Evolutionary conservation across 2,329 filamentous ascomycete genomes (phyloP), one percentile per base, ranked within the genome.

Genomic region (Teratosphaeria gauchensis): DNA sequence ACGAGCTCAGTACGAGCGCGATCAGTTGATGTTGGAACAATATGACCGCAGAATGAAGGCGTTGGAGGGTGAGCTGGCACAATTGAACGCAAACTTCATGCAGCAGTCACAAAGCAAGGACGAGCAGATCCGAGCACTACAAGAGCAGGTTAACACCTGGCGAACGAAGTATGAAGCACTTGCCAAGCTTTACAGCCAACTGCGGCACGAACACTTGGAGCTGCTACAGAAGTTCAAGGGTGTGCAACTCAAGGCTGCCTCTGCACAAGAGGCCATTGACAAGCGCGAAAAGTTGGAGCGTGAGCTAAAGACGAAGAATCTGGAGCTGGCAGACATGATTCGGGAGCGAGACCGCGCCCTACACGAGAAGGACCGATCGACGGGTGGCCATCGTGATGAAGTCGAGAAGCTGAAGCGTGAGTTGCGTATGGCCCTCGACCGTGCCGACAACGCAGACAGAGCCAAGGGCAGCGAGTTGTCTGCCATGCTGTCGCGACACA

Each of bases 301-400:
- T 35, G 94, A 99, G 76, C 88, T 99, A 73, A 99, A 99, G 83
- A 96, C 92, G 32, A 99, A 99, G 83, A 99, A 99, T 71, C 79
- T 99, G n/a, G 94, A 99, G 74, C 77, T 99, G 62, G 94, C 94
- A 33, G 91, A 97, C 73, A 97, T 99, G 94, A 99, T 99, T 64
- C 85, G 94, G 51, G 94, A 99, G 77, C 84, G 94, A 66, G 94
- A 99, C 71, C 85, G 94, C 63, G 94, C 94, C 32, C 76, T 96
- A 56, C 90, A 97, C 70, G 94, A 99, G 63, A 90, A 92, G 73
- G 94, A 99, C 71, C 85, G 94, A 58, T 77, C 87, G n/a, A 84
- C 80, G 56, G 94, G 94, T 33, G 88, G 85, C 57, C 92, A 92
- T 74, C 92, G 90, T 69, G 94, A 99, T 59, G 94, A 99, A 72